phyloP scores from a whole-genome alignment of 106 monocot species.

The Dioscorea zingiberensis region DNA sequence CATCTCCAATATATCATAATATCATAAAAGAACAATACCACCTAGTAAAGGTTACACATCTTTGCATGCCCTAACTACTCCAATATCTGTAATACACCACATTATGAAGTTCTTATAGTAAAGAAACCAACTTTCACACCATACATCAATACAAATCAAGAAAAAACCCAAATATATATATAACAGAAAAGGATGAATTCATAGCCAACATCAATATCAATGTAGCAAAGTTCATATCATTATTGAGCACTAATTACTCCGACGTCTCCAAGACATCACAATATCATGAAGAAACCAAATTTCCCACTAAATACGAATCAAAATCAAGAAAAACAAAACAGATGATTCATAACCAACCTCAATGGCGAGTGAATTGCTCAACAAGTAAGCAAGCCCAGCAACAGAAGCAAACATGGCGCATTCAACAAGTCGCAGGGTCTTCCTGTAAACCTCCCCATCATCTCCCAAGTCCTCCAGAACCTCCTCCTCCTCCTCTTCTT shows the following conservation, averaged over 20 bases:
- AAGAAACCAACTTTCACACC: too few species aligned
- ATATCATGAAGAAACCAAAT: not conserved
- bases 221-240: not conserved
- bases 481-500: not conserved
- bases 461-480: slow-evolving; percentile 40
- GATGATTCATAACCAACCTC: slow-evolving; percentile 37
- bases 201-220: not conserved
- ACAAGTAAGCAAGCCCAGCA: slow-evolving; percentile 72
- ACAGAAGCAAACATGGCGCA: slow-evolving; percentile 97
- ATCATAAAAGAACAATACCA: too few species aligned
- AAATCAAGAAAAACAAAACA: not conserved
- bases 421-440: slow-evolving; percentile 88
- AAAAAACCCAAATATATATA: not conserved
- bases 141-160: too few species aligned
- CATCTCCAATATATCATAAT: too few species aligned
- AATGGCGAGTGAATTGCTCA: slow-evolving; percentile 88
- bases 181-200: too few species aligned
- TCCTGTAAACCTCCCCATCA: slow-evolving; percentile 51
- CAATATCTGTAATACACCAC: too few species aligned
- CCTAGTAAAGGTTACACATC: too few species aligned
- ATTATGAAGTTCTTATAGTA: too few species aligned
- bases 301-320: not conserved
- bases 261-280: too few species aligned
- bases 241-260: not conserved
- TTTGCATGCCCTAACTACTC: too few species aligned